Conservation (phyloP, 345 rosid species). For the Barbarea vulgaris region DNA sequence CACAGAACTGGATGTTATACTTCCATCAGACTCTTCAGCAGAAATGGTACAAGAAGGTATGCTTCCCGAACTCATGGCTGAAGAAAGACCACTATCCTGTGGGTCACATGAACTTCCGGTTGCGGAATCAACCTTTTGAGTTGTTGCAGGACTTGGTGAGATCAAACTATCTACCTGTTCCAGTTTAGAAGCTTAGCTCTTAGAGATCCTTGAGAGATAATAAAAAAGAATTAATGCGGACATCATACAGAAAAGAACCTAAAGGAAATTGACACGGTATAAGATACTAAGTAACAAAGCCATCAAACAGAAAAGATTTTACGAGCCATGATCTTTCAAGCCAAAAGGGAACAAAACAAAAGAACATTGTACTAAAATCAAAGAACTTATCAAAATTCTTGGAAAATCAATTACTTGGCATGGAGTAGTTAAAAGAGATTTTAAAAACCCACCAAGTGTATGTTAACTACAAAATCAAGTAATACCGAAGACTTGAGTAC, state of each 20-base stretch:
- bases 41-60: constrained; percentile 42
- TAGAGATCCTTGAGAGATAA: constrained; percentile 38
- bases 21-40: constrained; percentile 43
- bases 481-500: background rate
- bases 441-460: background rate
- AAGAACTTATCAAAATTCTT: constrained; percentile 7
- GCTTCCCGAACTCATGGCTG: constrained; percentile 45
- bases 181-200: constrained; percentile 41
- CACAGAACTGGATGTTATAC: constrained; percentile 38
- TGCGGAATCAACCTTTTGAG: constrained; percentile 47
- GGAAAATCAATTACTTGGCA: constrained; percentile 4
- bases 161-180: constrained; percentile 48
- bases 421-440: constrained; percentile 2
- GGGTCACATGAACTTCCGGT: constrained; percentile 44
- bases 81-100: constrained; percentile 41
- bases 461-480: constrained; percentile 9
- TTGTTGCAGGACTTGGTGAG: constrained; percentile 40
- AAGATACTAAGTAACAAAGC: constrained; percentile 4
- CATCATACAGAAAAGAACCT: constrained; percentile 12
- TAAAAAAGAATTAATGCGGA: background rate
- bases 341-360: constrained; percentile 5
- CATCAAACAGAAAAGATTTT: constrained; percentile 9
- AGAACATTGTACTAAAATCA: background rate
- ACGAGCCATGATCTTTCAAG: constrained; percentile 4
- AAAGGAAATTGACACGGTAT: constrained; percentile 1